Evolutionary conservation across 2,329 filamentous ascomycete species (phyloP).

Genomic region (Talaromyces sp.): DNA sequence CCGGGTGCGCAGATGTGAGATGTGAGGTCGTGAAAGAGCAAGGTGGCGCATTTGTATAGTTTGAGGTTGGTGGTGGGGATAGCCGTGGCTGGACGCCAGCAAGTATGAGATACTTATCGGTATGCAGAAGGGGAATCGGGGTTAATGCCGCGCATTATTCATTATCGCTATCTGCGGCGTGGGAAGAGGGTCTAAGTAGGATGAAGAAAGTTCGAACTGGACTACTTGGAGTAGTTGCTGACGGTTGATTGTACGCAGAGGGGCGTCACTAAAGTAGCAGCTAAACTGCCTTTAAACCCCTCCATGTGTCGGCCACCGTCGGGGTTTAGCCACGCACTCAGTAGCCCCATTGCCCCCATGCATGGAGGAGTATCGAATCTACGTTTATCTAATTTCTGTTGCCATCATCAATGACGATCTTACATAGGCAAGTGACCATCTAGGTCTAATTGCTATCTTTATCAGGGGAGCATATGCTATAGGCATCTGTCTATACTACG

Average conservation of each 20-base stretch:
- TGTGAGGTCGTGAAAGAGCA: constrained; percentile 4
- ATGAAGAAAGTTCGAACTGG: background rate
- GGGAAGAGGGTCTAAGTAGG: background rate
- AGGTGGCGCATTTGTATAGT: constrained; percentile 12
- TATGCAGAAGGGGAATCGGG: background rate
- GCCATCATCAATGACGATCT: too few species aligned
- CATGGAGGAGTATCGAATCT: background rate
- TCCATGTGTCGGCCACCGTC: constrained; percentile 8
- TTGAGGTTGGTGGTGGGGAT: constrained; percentile 5
- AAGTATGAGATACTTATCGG: background rate
- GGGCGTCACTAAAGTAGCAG: background rate
- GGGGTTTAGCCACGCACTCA: background rate
- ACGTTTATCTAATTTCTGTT: too few species aligned
- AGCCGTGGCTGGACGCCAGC: background rate
- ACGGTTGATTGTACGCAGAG: background rate
- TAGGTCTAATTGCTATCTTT: too few species aligned
- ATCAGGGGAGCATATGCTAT: too few species aligned
- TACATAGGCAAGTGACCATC: too few species aligned
- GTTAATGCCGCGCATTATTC: background rate
- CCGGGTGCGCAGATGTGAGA: constrained; percentile 15
- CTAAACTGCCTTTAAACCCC: background rate
- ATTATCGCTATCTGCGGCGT: background rate
- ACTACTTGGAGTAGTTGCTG: background rate
- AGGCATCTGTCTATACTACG: too few species aligned
- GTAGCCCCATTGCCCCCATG: constrained; percentile 1